phyloP scores from a whole-genome alignment of 208 protist genomes.

The Crithidia acanthocephali region DNA sequence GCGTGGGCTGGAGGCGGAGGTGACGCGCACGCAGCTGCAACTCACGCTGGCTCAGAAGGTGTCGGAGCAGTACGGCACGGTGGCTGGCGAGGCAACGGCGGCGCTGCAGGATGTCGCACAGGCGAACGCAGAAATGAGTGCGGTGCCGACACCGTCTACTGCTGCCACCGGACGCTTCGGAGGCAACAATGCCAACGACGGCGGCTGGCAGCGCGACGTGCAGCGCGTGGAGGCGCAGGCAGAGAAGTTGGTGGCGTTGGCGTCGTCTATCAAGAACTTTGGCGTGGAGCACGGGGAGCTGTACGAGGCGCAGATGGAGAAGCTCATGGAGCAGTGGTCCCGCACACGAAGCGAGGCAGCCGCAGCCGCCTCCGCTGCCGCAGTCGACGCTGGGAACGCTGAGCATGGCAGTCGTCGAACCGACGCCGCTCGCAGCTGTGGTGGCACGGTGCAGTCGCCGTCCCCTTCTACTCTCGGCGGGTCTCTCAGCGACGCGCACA shows the following conservation, averaged over 20 bases:
- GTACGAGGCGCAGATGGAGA: constrained; percentile 23
- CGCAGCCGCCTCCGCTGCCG: neutral
- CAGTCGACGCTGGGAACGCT: too few species aligned
- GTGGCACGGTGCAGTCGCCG: neutral
- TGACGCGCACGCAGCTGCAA: constrained; percentile 44
- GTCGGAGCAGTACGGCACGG: constrained; percentile 18
- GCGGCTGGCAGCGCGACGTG: constrained; percentile 11
- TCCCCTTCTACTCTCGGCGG: neutral
- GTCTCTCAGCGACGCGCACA: neutral
- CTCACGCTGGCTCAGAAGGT: constrained; percentile 30
- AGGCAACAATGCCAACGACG: neutral
- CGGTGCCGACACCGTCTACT: neutral
- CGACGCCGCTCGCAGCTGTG: too few species aligned
- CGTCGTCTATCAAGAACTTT: constrained; percentile 3
- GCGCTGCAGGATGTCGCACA: constrained; percentile 30
- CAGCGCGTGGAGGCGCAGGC: constrained; percentile 19
- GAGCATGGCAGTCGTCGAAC: neutral
- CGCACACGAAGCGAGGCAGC: constrained; percentile 3
- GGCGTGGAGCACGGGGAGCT: constrained; percentile 20
- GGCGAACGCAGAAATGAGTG: constrained; percentile 26
- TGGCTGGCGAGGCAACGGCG: constrained; percentile 24
- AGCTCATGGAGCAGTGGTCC: constrained; percentile 29
- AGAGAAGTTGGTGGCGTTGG: constrained; percentile 12
- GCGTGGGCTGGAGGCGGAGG: constrained; percentile 32
- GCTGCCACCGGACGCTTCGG: neutral